Percentiles rank a stretch among this genome's conserved stretches.
Conservation (phyloP, 371 early-diverging fungal genomes). For the Lichtheimia hyalospora region DNA sequence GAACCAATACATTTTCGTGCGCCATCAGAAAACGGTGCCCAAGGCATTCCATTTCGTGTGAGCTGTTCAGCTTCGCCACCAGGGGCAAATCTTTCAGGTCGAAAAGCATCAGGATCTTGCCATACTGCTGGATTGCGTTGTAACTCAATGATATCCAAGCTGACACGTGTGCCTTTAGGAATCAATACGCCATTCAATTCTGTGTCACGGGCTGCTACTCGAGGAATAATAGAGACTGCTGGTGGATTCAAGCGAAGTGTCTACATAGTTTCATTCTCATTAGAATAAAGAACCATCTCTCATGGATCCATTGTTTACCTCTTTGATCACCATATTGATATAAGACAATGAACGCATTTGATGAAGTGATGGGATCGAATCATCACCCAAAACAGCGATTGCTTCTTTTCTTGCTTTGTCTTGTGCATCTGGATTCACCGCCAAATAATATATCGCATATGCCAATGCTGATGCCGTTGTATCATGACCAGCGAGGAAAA, state of each 20-base stretch:
- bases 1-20: constrained; percentile 57
- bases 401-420: constrained; percentile 21
- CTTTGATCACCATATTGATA: constrained; percentile 14
- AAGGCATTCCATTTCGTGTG: constrained; percentile 22
- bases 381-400: constrained; percentile 8
- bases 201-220: constrained; percentile 20
- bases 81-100: constrained; percentile 19
- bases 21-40: constrained; percentile 56
- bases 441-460: constrained; percentile 30
- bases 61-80: constrained; percentile 19
- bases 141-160: constrained; percentile 24
- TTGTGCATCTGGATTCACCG: constrained; percentile 24
- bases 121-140: constrained; percentile 24
- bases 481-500: constrained; percentile 32
- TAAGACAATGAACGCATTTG: constrained; percentile 9
- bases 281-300: not conserved
- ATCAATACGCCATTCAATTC: constrained; percentile 28
- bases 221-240: constrained; percentile 11
- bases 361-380: constrained; percentile 4
- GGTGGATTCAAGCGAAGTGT: constrained; percentile 16
- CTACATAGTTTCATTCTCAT: constrained; percentile 8
- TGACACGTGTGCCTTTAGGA: constrained; percentile 39
- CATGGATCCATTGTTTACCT: not conserved
- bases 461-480: constrained; percentile 30
- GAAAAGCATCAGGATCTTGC: constrained; percentile 21